These are phyloP conservation scores for Sporothrix brasiliensis DNA, from an alignment of 2,329 filamentous ascomycete genomes.

Conservation along the genomic window DNA sequence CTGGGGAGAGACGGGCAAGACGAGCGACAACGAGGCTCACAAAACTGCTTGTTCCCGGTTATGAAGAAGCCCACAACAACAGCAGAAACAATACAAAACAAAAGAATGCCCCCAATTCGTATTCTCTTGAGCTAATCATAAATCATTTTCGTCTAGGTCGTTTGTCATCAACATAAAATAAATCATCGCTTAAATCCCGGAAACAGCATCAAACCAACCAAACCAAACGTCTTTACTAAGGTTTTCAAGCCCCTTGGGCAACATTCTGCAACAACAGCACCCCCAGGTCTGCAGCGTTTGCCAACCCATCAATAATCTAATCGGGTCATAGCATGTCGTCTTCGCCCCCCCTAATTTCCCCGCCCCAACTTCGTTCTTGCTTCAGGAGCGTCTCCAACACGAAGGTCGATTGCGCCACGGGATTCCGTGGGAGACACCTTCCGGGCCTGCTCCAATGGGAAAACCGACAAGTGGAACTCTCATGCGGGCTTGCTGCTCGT, in stretches of 20 bases:
- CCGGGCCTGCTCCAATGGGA: constrained; percentile 50
- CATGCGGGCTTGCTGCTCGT: background rate
- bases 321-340: too few species aligned
- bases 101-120: background rate
- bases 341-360: background rate
- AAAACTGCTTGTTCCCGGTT: constrained; percentile 5
- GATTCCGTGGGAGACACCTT: constrained; percentile 36
- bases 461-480: constrained; percentile 42
- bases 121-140: background rate
- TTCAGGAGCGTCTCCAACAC: constrained; percentile 24
- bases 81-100: background rate
- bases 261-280: background rate
- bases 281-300: background rate
- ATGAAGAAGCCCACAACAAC: background rate
- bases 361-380: background rate
- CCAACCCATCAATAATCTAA: background rate
- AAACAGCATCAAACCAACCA: background rate
- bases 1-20: background rate
- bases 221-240: background rate
- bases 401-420: constrained; percentile 27
- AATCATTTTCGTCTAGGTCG: constrained; percentile 10
- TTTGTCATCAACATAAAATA: background rate
- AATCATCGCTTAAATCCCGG: constrained; percentile 3
- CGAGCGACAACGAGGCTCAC: constrained; percentile 4
- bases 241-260: background rate